Evolutionary conservation across 2,329 filamentous ascomycete species (phyloP).

Genomic region (Trichoderma sp.): DNA sequence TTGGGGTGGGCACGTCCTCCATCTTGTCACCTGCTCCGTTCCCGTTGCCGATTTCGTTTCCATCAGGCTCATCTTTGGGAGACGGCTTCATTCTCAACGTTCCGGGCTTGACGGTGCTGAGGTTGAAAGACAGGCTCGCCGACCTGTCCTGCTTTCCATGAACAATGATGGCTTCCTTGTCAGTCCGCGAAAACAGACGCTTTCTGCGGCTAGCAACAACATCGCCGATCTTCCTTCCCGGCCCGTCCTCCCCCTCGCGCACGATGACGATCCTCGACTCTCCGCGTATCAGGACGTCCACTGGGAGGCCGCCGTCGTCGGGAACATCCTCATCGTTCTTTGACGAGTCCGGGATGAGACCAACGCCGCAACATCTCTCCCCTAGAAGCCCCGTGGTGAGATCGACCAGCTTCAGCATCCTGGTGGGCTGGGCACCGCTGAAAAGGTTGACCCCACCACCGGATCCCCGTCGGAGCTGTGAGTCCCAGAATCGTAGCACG

Average conservation of each 20-base stretch:
- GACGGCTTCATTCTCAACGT: constrained; percentile 41
- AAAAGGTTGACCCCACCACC: constrained; percentile 59
- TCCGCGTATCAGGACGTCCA: constrained; percentile 58
- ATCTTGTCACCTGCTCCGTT: constrained; percentile 30
- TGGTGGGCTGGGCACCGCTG: constrained; percentile 55
- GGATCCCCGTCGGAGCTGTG: constrained; percentile 55
- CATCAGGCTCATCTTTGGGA: constrained; percentile 32
- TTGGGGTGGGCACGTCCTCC: constrained; percentile 34
- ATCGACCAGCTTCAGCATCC: constrained; percentile 59
- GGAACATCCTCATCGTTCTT: constrained; percentile 32
- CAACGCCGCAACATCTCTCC: constrained; percentile 58
- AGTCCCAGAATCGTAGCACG: constrained; percentile 61
- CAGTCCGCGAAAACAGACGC: constrained; percentile 44
- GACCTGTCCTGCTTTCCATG: constrained; percentile 49
- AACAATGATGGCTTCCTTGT: constrained; percentile 58
- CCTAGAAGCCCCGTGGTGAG: constrained; percentile 57
- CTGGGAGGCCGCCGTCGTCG: constrained; percentile 48
- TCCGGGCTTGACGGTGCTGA: constrained; percentile 50
- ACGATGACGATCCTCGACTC: constrained; percentile 59
- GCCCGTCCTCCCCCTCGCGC: constrained; percentile 54
- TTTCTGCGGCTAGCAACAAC: constrained; percentile 41
- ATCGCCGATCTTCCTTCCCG: constrained; percentile 47
- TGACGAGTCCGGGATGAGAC: constrained; percentile 46
- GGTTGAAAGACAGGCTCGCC: constrained; percentile 52
- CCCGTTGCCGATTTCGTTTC: constrained; percentile 28